phyloP scores from a whole-genome alignment of 768 basidiomycete species.

The Tulasnella sp. region DNA sequence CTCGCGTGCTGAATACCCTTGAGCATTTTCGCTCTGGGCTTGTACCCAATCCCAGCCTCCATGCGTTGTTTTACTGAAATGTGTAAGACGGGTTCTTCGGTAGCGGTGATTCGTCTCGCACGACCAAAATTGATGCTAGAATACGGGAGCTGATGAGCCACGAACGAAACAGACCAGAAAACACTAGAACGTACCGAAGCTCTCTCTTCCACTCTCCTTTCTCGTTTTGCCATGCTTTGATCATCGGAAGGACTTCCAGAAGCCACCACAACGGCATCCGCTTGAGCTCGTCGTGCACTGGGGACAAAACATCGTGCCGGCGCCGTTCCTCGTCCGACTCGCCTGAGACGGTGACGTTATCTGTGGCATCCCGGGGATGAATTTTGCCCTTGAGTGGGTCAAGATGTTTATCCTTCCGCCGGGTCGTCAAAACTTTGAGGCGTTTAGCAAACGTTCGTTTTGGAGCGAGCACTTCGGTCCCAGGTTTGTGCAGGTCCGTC shows the following conservation, averaged over 20 bases:
- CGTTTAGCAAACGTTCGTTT: background rate
- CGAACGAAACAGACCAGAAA: background rate
- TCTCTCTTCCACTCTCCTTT: constrained; percentile 22
- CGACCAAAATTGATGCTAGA: constrained; percentile 14
- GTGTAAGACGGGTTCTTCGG: constrained; percentile 19
- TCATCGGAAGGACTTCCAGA: constrained; percentile 30
- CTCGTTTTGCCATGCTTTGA: constrained; percentile 17
- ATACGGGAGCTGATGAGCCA: background rate
- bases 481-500: background rate
- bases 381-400: background rate
- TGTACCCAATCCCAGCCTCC: constrained; percentile 27
- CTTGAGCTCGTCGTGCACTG: constrained; percentile 25
- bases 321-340: constrained; percentile 23
- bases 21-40: constrained; percentile 12
- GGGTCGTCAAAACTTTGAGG: background rate
- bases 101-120: background rate
- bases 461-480: background rate
- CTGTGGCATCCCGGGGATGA: constrained; percentile 2
- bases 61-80: constrained; percentile 28
- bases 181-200: constrained; percentile 11
- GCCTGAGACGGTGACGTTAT: constrained; percentile 7
- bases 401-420: background rate
- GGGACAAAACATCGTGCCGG: constrained; percentile 13
- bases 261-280: constrained; percentile 29
- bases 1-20: constrained; percentile 15